These are phyloP conservation scores for Neurospora tetraspora DNA, from an alignment of 495 filamentous ascomycete species.

Conservation along the genomic window DNA sequence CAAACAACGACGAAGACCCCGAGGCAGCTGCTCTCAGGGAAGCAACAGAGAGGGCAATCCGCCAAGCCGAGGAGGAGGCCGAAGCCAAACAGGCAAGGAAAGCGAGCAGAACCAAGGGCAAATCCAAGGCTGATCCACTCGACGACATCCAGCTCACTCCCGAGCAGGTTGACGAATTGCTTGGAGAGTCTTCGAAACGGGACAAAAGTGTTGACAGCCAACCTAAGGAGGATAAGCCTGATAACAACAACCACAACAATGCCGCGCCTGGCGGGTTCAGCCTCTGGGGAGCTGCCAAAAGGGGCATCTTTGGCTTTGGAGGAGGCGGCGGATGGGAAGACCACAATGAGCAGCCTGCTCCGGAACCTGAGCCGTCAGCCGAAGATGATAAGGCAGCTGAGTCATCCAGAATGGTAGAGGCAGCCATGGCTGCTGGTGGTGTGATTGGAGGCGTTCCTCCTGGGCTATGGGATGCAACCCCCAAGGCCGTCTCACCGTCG, in stretches of 20 bases:
- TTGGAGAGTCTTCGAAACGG: constrained; percentile 8
- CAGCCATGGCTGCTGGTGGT: constrained; percentile 10
- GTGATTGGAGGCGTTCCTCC: constrained; percentile 12
- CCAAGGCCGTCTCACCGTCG: constrained; percentile 24
- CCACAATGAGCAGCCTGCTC: neutral
- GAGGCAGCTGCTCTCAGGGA: neutral
- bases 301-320: constrained; percentile 10
- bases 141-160: constrained; percentile 31
- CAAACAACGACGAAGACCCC: neutral
- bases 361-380: constrained; percentile 4
- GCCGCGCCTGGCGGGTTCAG: constrained; percentile 22
- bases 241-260: constrained; percentile 8
- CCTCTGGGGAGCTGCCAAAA: constrained; percentile 37
- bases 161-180: constrained; percentile 27
- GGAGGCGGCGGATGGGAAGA: constrained; percentile 14
- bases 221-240: constrained; percentile 12
- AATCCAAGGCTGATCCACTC: constrained; percentile 12
- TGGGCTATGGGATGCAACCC: constrained; percentile 17
- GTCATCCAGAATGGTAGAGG: constrained; percentile 31
- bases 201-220: constrained; percentile 3
- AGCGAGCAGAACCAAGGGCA: constrained; percentile 13
- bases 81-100: constrained; percentile 25
- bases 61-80: constrained; percentile 16
- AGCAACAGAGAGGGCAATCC: neutral
- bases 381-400: constrained; percentile 30